These are phyloP conservation scores for Lobosporangium transversale DNA, from an alignment of 192 early-diverging fungal species.

Conservation along the genomic window DNA sequence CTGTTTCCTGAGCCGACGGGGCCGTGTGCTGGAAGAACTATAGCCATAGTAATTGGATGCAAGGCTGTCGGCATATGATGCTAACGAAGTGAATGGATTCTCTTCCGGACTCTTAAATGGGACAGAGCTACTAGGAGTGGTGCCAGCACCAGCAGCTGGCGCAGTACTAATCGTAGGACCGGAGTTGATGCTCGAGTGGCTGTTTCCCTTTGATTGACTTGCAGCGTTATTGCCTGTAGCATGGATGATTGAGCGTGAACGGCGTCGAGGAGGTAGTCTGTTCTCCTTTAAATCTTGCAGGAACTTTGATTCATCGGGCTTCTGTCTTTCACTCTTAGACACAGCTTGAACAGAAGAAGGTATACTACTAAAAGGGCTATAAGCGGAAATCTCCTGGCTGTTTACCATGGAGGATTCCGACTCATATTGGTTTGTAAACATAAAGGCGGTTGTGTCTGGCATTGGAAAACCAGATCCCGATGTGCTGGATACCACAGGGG, in stretches of 20 bases:
- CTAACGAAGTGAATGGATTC: conserved; percentile 1
- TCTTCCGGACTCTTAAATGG: too few relatives aligned
- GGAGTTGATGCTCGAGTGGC: not conserved
- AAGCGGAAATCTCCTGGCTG: conserved; percentile 16
- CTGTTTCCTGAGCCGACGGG: conserved; percentile 19
- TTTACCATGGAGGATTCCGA: not conserved
- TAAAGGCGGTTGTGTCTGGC: conserved; percentile 8
- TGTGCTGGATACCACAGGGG: conserved; percentile 6
- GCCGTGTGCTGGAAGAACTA: not conserved
- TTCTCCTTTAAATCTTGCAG: conserved; percentile 23
- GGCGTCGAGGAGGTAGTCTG: conserved; percentile 35
- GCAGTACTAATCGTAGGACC: not conserved
- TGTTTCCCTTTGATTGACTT: too few relatives aligned
- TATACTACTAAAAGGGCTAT: not conserved
- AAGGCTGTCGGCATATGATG: not conserved
- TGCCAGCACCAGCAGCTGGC: not conserved
- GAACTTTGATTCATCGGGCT: conserved; percentile 27
- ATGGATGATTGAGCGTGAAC: conserved; percentile 40
- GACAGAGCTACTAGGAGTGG: not conserved
- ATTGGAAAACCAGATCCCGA: conserved; percentile 5
- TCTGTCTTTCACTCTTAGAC: not conserved
- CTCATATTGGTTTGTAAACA: conserved; percentile 3
- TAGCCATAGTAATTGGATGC: conserved; percentile 6
- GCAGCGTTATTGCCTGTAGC: too few relatives aligned
- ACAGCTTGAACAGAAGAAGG: not conserved